Evolutionary conservation across 1,284 basidiomycete genomes (phyloP).

Genomic region (Tranzscheliella williamsii): DNA sequence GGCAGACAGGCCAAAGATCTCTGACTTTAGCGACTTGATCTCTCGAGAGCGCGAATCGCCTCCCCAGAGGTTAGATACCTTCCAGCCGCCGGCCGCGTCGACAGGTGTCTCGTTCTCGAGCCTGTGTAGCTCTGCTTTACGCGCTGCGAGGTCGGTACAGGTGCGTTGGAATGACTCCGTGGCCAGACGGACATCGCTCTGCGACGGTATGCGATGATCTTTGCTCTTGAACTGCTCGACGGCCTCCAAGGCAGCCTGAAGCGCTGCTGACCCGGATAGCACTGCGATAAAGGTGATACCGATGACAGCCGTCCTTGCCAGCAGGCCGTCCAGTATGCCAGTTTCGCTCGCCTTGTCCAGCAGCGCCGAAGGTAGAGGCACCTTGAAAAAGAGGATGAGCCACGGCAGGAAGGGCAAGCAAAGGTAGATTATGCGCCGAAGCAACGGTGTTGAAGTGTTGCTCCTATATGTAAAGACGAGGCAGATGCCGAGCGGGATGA

Average conservation of each 20-base stretch:
- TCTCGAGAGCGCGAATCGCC: constrained; percentile 39
- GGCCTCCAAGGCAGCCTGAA: constrained; percentile 62
- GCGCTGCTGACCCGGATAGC: constrained; percentile 62
- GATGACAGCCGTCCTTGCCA: constrained; percentile 61
- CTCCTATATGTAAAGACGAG: constrained; percentile 45
- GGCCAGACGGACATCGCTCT: constrained; percentile 22
- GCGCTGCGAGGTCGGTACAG: constrained; percentile 31
- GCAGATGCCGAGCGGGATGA: constrained; percentile 44
- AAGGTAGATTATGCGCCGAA: constrained; percentile 25
- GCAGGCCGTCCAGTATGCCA: constrained; percentile 34
- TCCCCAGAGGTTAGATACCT: constrained; percentile 13
- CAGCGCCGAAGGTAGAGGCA: constrained; percentile 49
- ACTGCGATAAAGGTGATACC: constrained; percentile 62
- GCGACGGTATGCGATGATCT: constrained; percentile 17
- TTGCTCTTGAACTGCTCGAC: constrained; percentile 54
- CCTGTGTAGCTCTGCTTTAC: constrained; percentile 38
- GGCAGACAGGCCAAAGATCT: constrained; percentile 61
- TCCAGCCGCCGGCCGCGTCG: constrained; percentile 6
- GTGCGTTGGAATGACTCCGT: constrained; percentile 37
- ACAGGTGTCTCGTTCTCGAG: constrained; percentile 17
- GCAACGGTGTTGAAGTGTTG: constrained; percentile 17
- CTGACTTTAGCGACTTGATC: constrained; percentile 57
- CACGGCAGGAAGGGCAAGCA: constrained; percentile 44
- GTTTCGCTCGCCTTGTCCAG: constrained; percentile 5
- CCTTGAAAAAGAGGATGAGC: constrained; percentile 51